Evolutionary conservation across 805 yeast genomes (phyloP), one percentile per base, ranked within the genome.

Genomic region (Zygosaccharomyces rouxii): DNA sequence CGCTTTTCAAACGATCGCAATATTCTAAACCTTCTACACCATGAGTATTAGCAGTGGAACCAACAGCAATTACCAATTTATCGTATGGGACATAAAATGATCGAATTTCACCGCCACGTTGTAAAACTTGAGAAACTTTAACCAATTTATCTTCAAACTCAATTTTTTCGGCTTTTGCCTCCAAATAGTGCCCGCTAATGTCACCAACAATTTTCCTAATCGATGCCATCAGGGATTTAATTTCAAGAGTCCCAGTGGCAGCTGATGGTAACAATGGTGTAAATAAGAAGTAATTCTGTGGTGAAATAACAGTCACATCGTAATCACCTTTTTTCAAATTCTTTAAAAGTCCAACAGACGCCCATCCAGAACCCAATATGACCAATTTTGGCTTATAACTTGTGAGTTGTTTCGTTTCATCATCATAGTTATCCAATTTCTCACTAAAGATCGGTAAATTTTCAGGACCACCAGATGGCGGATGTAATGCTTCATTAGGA

Each of bases 291-390:
- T 83, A 83, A 60, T 81, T 81, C 2, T 83, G 79, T 21, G 88
- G 88, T 3, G 86, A 80, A 31, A 83, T 72, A 22, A 83, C 81
- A 3, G 85, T 80, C 47, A 82, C 81, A 55, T 81, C 82, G 62
- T 81, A 83, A 54, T 77, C 79, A 38, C 76, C 76, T 21, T 77
- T 72, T 49, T 72, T 72, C 46, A 83, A 60, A 39, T 70, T 68
- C 58, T 77, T 79, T 54, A 83, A 69, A 7, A 81, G 57, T 11
- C 82, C 80, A 25, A 79, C 85, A 7, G 85, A 75, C 2, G 85
- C 88, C 88, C 88, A 83, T 40, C 88, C 88, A 33, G 83, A 75
- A 14, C 88, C 88, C 30, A 83, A 68, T 29, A 83, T 71, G 3
- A 83, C 86, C 45, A 83, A 66, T 51, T 75, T 74, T 30, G 84